Evolutionary conservation across 1,139 yeast genomes (phyloP).

Genomic region (Geotrichum aggregatum): DNA sequence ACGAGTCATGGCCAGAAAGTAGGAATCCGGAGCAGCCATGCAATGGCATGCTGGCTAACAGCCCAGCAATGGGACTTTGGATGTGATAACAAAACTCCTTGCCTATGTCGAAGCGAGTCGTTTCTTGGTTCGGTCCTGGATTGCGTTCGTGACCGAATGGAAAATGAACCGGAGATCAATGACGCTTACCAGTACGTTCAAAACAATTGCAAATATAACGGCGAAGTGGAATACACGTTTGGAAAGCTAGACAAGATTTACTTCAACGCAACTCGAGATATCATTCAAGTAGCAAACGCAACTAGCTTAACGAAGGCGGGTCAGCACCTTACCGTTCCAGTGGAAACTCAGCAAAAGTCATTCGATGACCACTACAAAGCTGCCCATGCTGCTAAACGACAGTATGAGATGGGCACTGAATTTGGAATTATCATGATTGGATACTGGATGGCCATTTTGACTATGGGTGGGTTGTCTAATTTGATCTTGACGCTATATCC

Average conservation of each 20-base stretch:
- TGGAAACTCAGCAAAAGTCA: background rate
- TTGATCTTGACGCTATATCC: conserved; percentile 24
- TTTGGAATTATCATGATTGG: conserved; percentile 30
- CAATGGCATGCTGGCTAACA: conserved; percentile 21
- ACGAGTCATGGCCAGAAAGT: conserved; percentile 17
- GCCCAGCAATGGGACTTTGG: conserved; percentile 18
- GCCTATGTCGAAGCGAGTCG: conserved; percentile 16
- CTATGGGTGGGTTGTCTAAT: conserved; percentile 25
- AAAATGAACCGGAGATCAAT: conserved; percentile 9
- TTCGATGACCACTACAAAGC: conserved; percentile 15
- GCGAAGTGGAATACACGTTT: conserved; percentile 8
- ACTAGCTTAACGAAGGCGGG: background rate
- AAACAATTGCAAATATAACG: conserved; percentile 20
- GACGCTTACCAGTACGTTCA: conserved; percentile 18
- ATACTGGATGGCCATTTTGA: conserved; percentile 29
- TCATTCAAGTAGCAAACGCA: background rate
- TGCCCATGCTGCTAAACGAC: conserved; percentile 18
- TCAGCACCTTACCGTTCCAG: background rate
- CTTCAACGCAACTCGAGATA: conserved; percentile 10
- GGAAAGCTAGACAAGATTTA: conserved; percentile 20
- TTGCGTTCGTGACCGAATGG: conserved; percentile 17
- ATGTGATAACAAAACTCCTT: conserved; percentile 8
- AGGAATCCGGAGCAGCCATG: conserved; percentile 19
- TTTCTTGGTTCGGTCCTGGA: conserved; percentile 19
- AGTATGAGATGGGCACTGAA: conserved; percentile 35